Conservation (phyloP, 441 rosid species). For the Melastoma candidum region DNA sequence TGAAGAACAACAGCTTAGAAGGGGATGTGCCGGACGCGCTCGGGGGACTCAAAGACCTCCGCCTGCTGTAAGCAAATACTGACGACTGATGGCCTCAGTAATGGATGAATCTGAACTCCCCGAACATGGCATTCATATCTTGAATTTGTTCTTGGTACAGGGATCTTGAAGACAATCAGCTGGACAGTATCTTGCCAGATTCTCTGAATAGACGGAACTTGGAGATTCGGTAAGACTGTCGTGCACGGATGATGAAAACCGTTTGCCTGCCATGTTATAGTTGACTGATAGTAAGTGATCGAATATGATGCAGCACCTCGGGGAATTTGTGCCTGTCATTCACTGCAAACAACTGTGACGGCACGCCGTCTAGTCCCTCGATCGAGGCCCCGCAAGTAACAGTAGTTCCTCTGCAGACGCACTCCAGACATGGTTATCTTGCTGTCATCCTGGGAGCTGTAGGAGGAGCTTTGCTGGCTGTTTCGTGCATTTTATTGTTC, state of each 20-base stretch:
- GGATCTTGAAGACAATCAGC: slow-evolving; percentile 76
- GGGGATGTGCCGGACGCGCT: slow-evolving; percentile 69
- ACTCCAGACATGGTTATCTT: slow-evolving; percentile 23
- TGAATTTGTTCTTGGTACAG: slow-evolving; percentile 26
- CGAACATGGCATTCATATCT: slow-evolving; percentile 5
- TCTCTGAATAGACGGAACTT: slow-evolving; percentile 56
- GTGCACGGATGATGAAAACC: not conserved
- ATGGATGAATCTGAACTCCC: too few relatives aligned
- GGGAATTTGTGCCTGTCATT: slow-evolving; percentile 82
- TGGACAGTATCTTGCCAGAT: slow-evolving; percentile 61
- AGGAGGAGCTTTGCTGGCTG: slow-evolving; percentile 48
- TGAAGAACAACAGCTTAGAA: slow-evolving; percentile 65
- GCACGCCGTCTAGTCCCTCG: slow-evolving; percentile 51
- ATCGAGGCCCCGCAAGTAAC: slow-evolving; percentile 79
- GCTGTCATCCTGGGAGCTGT: slow-evolving; percentile 47
- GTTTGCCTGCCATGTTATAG: slow-evolving; percentile 1
- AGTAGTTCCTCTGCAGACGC: slow-evolving; percentile 38
- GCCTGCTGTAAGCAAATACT: slow-evolving; percentile 47
- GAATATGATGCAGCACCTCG: slow-evolving; percentile 38
- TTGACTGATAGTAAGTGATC: slow-evolving; percentile 14
- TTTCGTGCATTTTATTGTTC: slow-evolving; percentile 27
- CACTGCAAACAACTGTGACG: slow-evolving; percentile 48
- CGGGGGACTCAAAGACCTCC: slow-evolving; percentile 63
- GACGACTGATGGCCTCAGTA: too few relatives aligned
- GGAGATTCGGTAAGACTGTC: slow-evolving; percentile 50